Evolutionary conservation across 2,329 filamentous ascomycete genomes (phyloP), one percentile per base, ranked within the genome.

Genomic region (Colletotrichum kahawae): DNA sequence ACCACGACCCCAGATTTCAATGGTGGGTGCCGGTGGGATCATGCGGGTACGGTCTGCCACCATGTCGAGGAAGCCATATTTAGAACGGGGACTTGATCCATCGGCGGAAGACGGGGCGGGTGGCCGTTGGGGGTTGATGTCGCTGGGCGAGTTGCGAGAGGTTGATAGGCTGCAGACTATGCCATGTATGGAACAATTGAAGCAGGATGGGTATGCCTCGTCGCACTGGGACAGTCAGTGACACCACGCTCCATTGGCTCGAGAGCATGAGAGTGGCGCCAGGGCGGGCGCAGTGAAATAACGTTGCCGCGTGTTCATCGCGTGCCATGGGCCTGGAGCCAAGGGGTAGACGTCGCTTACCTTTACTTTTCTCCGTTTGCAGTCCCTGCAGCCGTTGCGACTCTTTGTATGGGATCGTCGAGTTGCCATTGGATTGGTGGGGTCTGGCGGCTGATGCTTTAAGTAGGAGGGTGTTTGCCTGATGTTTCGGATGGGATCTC

Each of bases 351-450:
- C 43, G n/a, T 33, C 33, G 71, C 80, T 54, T 76, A 82, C 82
- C 78, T 83, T 83, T 31, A 83, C 81, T 70, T 82, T 83, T 43
- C 82, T 80, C 9, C 79, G 77, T 76, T 83, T 83, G 75, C 82
- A 83, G 74, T 81, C 80, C 54, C 69, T 70, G 72, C 82, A 83
- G 56, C 82, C 82, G 14, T 77, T 82, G 13, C 82, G 79, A 70
- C 82, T 82, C 74, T 83, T 83, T 60, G 80, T 86, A 8, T 83
- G 81, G 81, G 80, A 78, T 33, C 81, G 79, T 62, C 81, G 78
- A 36, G 72, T 75, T 29, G 62, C 72, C 72, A 75, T 75, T 67
- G 68, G 68, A 31, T 16, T 6, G 27, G 13, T 21, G 38, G 16
- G 34, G 18, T 10, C 16, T 24, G 14, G 18, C n/a, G 13, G 27